These are phyloP conservation scores for Encephalitozoon cuniculi DNA, from an alignment of 371 early-diverging fungal genomes.

Conservation along the genomic window DNA sequence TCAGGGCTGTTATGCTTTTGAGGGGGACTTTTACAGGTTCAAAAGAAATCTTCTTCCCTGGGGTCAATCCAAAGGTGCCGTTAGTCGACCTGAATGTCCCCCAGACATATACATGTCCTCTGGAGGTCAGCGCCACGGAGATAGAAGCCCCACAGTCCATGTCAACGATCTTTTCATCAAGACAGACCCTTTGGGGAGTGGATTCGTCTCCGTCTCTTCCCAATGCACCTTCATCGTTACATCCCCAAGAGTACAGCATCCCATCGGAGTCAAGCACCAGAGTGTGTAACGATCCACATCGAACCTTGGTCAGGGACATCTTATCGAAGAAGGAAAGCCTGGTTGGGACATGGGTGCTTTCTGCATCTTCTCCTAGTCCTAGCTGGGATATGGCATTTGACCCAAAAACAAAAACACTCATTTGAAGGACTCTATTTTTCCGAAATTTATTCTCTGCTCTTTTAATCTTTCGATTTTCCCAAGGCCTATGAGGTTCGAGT, in stretches of 20 bases:
- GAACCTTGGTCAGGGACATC: slow-evolving; percentile 62
- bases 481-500: not conserved
- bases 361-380: slow-evolving; percentile 73
- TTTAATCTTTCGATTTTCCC: not conserved
- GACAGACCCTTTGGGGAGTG: slow-evolving; percentile 26
- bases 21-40: slow-evolving; percentile 63
- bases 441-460: not conserved
- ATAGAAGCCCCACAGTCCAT: slow-evolving; percentile 83
- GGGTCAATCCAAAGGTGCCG: slow-evolving; percentile 65
- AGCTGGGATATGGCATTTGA: slow-evolving; percentile 87
- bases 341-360: slow-evolving; percentile 62
- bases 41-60: slow-evolving; percentile 65
- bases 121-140: slow-evolving; percentile 72
- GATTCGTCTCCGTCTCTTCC: slow-evolving; percentile 68
- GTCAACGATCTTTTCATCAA: slow-evolving; percentile 66
- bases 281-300: slow-evolving; percentile 65
- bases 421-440: slow-evolving; percentile 5
- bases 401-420: slow-evolving; percentile 76
- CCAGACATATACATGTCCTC: slow-evolving; percentile 78
- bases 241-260: slow-evolving; percentile 78
- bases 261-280: slow-evolving; percentile 63
- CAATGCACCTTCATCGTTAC: slow-evolving; percentile 91
- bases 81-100: slow-evolving; percentile 73
- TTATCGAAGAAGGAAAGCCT: slow-evolving; percentile 65
- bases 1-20: slow-evolving; percentile 65